Evolutionary conservation across 2,329 filamentous ascomycete species (phyloP).

Genomic region (Paecilomyces niveus): DNA sequence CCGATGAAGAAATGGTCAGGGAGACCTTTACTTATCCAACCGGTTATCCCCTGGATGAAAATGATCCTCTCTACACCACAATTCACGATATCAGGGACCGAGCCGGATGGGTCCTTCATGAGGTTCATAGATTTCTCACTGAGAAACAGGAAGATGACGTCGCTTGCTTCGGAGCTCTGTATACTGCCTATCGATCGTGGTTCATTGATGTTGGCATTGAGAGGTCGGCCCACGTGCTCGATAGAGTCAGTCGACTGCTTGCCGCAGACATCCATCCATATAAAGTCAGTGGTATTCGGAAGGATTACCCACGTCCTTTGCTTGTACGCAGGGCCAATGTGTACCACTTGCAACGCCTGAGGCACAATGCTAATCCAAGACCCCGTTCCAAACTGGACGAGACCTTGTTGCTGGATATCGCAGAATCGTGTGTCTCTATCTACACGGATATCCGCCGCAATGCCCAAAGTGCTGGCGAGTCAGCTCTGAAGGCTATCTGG

Average conservation of each 20-base stretch:
- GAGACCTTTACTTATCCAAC: slow-evolving; percentile 83
- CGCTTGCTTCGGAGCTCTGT: slow-evolving; percentile 85
- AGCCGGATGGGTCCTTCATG: slow-evolving; percentile 72
- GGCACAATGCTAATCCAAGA: slow-evolving; percentile 84
- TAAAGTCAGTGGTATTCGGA: slow-evolving; percentile 86
- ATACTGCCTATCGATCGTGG: slow-evolving; percentile 89
- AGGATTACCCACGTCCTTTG: slow-evolving; percentile 87
- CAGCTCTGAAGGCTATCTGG: slow-evolving; percentile 83
- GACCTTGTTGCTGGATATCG: slow-evolving; percentile 73
- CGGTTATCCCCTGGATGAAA: slow-evolving; percentile 68
- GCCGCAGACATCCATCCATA: slow-evolving; percentile 83
- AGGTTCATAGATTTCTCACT: slow-evolving; percentile 76
- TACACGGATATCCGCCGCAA: slow-evolving; percentile 96
- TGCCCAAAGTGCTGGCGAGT: slow-evolving; percentile 86
- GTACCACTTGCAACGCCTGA: slow-evolving; percentile 88
- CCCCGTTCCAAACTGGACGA: slow-evolving; percentile 89
- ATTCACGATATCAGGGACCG: slow-evolving; percentile 77
- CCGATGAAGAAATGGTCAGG: slow-evolving; percentile 57
- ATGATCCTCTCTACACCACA: slow-evolving; percentile 59
- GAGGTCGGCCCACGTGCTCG: slow-evolving; percentile 84
- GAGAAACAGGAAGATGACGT: slow-evolving; percentile 91
- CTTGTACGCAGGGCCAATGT: slow-evolving; percentile 87
- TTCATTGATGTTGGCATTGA: slow-evolving; percentile 97
- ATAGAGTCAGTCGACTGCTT: slow-evolving; percentile 77
- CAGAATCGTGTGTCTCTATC: slow-evolving; percentile 78